Evolutionary conservation across 371 early-diverging fungal genomes (phyloP).

Genomic region (Astathelohania contejeani): DNA sequence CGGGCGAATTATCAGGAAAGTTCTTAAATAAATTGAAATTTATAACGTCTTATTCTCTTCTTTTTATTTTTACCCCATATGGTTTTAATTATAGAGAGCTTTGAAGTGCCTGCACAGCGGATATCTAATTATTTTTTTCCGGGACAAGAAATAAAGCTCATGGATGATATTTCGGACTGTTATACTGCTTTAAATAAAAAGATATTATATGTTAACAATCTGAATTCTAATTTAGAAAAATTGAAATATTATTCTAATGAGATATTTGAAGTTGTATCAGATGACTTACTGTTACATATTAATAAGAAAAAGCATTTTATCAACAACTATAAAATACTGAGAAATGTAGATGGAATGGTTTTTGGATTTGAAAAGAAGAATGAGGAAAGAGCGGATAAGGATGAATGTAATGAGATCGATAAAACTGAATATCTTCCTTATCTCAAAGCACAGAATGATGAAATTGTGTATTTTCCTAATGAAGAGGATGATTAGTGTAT

Average conservation of each 20-base stretch:
- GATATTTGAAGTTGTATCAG: slow-evolving; percentile 13
- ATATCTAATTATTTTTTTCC: no score
- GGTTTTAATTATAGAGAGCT: no score
- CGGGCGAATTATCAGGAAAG: not conserved
- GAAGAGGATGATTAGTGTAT: slow-evolving; percentile 26
- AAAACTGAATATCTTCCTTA: slow-evolving; percentile 6
- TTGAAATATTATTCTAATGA: slow-evolving; percentile 23
- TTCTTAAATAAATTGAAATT: no score
- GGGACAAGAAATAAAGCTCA: no score
- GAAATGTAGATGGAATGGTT: not conserved
- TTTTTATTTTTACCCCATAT: no score
- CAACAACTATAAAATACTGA: slow-evolving; percentile 12
- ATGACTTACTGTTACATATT: slow-evolving; percentile 10
- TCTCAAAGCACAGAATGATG: slow-evolving; percentile 28
- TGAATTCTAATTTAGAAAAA: no score
- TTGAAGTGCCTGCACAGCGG: no score
- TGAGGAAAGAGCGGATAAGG: not conserved
- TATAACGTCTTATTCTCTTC: no score
- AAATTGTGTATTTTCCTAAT: slow-evolving; percentile 34
- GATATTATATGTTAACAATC: no score
- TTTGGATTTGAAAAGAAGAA: slow-evolving; percentile 5
- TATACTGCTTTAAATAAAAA: no score
- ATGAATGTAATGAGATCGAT: not conserved
- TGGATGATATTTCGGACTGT: no score
- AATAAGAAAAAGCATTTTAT: slow-evolving; percentile 18